Conservation (phyloP, 768 basidiomycete species). For the Panus rudis region DNA sequence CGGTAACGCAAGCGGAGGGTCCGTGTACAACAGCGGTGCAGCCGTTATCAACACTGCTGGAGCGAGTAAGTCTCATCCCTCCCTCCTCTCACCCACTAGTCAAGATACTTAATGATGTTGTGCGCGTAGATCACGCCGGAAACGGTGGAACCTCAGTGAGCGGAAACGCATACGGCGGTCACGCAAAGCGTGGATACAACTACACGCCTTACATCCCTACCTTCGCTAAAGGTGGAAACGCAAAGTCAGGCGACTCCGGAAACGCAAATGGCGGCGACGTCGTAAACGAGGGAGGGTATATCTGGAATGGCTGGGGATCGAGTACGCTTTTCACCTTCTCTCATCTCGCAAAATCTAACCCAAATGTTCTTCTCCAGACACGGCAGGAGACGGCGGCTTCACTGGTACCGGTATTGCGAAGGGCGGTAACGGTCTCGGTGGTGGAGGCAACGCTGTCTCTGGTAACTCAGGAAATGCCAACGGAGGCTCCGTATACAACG, state of each 20-base stretch:
- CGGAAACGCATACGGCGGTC: background rate
- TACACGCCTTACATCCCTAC: no score
- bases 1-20: background rate
- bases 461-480: constrained; percentile 3
- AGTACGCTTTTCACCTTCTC: no score
- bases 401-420: background rate
- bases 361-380: no score
- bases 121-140: background rate
- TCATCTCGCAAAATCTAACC: background rate
- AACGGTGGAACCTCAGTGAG: background rate
- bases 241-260: no score
- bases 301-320: no score
- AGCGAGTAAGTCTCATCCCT: background rate
- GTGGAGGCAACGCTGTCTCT: constrained; percentile 1
- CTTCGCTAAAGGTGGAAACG: background rate
- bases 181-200: no score
- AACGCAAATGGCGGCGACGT: no score
- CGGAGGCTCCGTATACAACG: background rate
- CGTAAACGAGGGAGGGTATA: no score
- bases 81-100: no score
- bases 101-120: no score
- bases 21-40: background rate
- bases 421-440: background rate
- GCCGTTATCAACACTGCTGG: background rate
- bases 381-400: no score